These are phyloP conservation scores for Cyberlindnera euphorbiae DNA, from an alignment of 805 yeast genomes.

Conservation along the genomic window DNA sequence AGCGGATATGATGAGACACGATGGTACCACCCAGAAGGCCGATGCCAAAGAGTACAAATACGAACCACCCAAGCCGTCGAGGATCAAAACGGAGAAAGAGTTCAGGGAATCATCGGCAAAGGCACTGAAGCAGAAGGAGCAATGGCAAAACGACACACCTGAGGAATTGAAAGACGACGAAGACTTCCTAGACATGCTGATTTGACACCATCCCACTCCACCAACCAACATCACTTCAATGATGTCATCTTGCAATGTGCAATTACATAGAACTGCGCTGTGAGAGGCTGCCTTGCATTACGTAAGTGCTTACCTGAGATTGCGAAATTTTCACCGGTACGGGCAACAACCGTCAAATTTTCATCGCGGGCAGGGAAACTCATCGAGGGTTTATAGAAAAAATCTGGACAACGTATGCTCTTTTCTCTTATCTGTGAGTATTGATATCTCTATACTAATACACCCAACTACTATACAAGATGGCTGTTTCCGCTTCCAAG, in stretches of 20 bases:
- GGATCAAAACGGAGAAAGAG: slow-evolving; percentile 1
- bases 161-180: slow-evolving; percentile 16
- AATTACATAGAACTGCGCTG: not conserved
- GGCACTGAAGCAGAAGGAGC: slow-evolving; percentile 1
- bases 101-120: not conserved
- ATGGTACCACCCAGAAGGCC: slow-evolving; percentile 1
- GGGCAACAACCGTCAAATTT: slow-evolving; percentile 12
- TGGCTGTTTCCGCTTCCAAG: slow-evolving; percentile 72
- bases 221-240: not conserved
- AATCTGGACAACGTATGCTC: too few relatives aligned
- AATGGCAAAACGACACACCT: slow-evolving; percentile 16
- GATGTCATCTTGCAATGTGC: slow-evolving; percentile 1
- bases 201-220: slow-evolving; percentile 1
- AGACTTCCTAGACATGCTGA: slow-evolving; percentile 21
- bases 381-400: slow-evolving; percentile 1
- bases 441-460: not conserved
- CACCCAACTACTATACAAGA: slow-evolving; percentile 1
- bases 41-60: slow-evolving; percentile 8
- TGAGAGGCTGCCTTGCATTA: not conserved
- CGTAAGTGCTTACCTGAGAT: slow-evolving; percentile 1
- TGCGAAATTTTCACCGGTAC: slow-evolving; percentile 6
- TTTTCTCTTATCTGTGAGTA: too few relatives aligned
- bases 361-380: slow-evolving; percentile 1
- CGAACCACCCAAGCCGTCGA: slow-evolving; percentile 1
- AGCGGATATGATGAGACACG: slow-evolving; percentile 13